phyloP scores from a whole-genome alignment of 2,329 filamentous ascomycete genomes.

The Rhinocladiella mackenziei region DNA sequence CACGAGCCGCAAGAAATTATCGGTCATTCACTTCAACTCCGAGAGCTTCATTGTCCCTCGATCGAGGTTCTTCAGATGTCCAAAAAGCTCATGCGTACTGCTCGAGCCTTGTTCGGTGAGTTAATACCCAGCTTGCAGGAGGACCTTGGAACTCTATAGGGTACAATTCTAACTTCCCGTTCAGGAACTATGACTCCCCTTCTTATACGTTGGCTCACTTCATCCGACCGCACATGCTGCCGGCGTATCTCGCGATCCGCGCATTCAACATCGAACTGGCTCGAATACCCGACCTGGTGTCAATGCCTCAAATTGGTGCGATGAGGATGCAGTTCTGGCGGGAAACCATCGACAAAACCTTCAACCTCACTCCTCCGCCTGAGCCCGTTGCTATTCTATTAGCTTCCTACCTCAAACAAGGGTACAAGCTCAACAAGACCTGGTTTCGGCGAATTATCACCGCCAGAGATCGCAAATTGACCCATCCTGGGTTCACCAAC shows the following conservation, averaged over 20 bases:
- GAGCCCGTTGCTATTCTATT: constrained; percentile 88
- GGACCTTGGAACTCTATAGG: not conserved
- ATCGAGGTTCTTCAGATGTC: constrained; percentile 45
- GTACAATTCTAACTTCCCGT: not conserved
- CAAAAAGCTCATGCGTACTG: constrained; percentile 56
- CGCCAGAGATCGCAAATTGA: constrained; percentile 76
- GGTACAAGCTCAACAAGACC: constrained; percentile 57
- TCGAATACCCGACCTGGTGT: constrained; percentile 82
- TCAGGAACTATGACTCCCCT: constrained; percentile 80
- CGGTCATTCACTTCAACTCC: constrained; percentile 21
- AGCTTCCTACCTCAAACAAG: constrained; percentile 61
- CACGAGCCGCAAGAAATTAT: not conserved
- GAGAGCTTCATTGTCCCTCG: constrained; percentile 19
- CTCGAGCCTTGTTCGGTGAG: constrained; percentile 53
- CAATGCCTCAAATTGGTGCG: constrained; percentile 76
- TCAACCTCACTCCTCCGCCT: constrained; percentile 73
- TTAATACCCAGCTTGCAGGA: not conserved
- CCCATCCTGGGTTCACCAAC: constrained; percentile 73
- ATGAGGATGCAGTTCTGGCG: constrained; percentile 96
- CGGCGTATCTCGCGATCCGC: constrained; percentile 85
- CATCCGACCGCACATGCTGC: constrained; percentile 67
- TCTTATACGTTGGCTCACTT: constrained; percentile 83
- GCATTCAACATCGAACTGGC: constrained; percentile 91
- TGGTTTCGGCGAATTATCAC: constrained; percentile 75
- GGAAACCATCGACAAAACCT: constrained; percentile 73